Evolutionary conservation across 75 land plant genomes (phyloP).

Genomic region (Pinus taeda): DNA sequence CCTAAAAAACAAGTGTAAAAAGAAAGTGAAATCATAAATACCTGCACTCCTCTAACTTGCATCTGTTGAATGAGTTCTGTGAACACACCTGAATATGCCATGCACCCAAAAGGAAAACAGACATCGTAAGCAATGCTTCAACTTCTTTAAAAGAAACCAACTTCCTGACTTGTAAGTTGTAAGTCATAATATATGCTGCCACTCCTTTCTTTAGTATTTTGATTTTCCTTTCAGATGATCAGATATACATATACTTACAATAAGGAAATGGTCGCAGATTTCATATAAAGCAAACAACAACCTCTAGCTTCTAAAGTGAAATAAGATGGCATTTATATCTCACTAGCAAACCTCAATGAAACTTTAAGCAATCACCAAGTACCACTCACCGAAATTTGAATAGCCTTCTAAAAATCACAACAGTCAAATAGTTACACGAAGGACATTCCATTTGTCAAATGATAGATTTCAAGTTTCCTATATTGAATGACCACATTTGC

Average conservation of each 20-base stretch:
- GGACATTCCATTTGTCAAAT: not conserved
- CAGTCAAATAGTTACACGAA: not conserved
- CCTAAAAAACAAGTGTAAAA: not conserved
- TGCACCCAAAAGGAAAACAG: conserved; percentile 12
- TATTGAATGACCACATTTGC: too few species aligned
- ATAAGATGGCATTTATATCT: not conserved
- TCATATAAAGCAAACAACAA: not conserved
- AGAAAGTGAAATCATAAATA: conserved; percentile 13
- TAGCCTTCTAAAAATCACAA: not conserved
- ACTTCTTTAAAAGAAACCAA: not conserved
- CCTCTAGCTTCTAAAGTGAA: not conserved
- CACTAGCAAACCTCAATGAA: not conserved
- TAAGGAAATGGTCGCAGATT: not conserved
- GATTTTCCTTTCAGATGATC: not conserved
- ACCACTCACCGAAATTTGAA: not conserved
- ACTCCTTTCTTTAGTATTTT: not conserved
- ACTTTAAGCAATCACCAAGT: not conserved
- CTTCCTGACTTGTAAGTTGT: not conserved
- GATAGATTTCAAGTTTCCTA: too few species aligned
- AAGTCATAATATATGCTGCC: not conserved
- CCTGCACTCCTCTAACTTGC: conserved; percentile 99
- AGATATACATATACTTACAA: not conserved
- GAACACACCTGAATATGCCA: conserved; percentile 74
- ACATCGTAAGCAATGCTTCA: not conserved
- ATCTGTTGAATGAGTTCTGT: conserved; percentile 98